Evolutionary conservation across 805 yeast genomes (phyloP), one percentile per base, ranked within the genome.

Genomic region (Peterozyma toletana): DNA sequence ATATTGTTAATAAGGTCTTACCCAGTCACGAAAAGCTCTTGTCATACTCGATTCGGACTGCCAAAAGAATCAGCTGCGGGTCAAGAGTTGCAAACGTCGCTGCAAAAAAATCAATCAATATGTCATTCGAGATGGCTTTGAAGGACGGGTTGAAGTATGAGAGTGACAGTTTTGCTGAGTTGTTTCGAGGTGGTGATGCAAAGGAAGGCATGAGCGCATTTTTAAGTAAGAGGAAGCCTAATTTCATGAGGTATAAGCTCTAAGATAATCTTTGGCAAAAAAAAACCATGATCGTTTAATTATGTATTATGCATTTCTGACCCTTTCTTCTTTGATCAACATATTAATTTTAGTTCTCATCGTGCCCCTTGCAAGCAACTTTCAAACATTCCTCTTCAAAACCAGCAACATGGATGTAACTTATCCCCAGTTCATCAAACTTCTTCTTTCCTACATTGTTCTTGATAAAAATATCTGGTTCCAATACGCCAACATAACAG

Each of bases 401-500:
- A 0, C 98, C 99, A 0, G 90, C 86, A 21, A 93, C 76, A 51
- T 83, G 85, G 10, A 86, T 69, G 55, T 91, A 91, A 46, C 75
- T 82, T 11, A 91, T 72, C 0, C 81, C 84, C 1, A 68, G 67
- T 0, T 58, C 68, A n/a, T 65, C 66, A 37, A 93, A 66, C 54
- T 73, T 76, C 6, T 62, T 57, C 17, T 64, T 64, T 13, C 96
- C 86, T 3, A 75, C 68, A 56, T 93, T 93, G 46, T 82, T 73
- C 55, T 78, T 71, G n/a, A 93, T 86, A 67, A 93, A 93, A 1
- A 84, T 86, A 31, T 78, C 83, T 0, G 99, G 99, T 62, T 93
- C 99, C 49, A 80, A 58, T 1, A 89, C 93, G 1, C 98, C 99
- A 5, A 91, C 96, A 65, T 84, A 88, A 21, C 90, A 90, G 0